Conservation (phyloP, 176 grass and related monocot genomes). For the Avena eriantha region DNA sequence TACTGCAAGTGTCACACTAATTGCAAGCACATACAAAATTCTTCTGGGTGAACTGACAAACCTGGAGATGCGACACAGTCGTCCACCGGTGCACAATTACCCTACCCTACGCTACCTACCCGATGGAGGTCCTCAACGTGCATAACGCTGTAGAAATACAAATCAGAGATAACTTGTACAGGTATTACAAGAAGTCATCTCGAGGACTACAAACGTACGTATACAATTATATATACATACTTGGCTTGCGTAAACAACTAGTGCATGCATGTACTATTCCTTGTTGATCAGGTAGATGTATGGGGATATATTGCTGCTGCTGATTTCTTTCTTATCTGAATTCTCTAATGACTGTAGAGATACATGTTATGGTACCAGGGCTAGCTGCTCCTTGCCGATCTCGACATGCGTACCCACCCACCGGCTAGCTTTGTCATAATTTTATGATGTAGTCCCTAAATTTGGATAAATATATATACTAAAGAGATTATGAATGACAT, state of each 20-base stretch:
- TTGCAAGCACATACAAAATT: conserved; percentile 24
- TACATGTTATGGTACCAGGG: conserved; percentile 10
- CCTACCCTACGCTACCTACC: background rate
- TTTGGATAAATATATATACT: background rate
- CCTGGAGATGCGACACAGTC: too few species aligned
- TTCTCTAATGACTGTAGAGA: conserved; percentile 26
- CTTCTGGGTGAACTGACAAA: background rate
- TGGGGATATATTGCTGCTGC: too few species aligned
- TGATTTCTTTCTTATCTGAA: background rate
- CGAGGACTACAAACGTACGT: background rate
- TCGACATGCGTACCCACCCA: conserved; percentile 26
- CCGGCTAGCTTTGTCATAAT: background rate
- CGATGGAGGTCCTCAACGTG: background rate
- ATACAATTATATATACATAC: background rate
- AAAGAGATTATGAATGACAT: background rate
- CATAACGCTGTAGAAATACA: conserved; percentile 31
- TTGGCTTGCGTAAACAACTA: conserved; percentile 36
- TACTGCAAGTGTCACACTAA: conserved; percentile 44
- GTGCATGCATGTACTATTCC: conserved; percentile 42
- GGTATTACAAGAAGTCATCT: conserved; percentile 18
- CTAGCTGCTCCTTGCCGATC: conserved; percentile 14
- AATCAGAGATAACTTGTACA: conserved; percentile 1
- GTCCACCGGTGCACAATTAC: too few species aligned
- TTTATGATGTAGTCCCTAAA: background rate
- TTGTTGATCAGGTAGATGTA: conserved; percentile 21